These are phyloP conservation scores for Russula brevipes DNA, from an alignment of 768 basidiomycete species.

Conservation along the genomic window DNA sequence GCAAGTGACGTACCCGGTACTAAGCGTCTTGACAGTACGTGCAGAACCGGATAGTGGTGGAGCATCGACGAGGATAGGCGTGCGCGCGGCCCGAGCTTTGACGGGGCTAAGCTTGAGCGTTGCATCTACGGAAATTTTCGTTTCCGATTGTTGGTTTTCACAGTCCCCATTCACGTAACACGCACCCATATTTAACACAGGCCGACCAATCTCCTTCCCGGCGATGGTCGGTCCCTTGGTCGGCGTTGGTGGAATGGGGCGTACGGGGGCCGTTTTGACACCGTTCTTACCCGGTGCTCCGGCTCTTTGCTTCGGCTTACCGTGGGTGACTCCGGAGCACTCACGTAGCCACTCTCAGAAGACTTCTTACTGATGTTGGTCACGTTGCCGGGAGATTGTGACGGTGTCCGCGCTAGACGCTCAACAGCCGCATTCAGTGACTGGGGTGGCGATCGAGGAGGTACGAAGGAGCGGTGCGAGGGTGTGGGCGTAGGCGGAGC, in stretches of 20 bases:
- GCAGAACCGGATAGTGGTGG: slow-evolving; percentile 8
- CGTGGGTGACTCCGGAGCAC: slow-evolving; percentile 11
- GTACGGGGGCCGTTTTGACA: background rate
- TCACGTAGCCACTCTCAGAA: slow-evolving; percentile 25
- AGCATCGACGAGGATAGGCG: slow-evolving; percentile 55
- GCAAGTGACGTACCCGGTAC: slow-evolving; percentile 53
- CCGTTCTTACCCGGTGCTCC: slow-evolving; percentile 2
- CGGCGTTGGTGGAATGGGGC: slow-evolving; percentile 10
- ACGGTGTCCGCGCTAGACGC: slow-evolving; percentile 41
- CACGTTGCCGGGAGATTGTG: slow-evolving; percentile 13
- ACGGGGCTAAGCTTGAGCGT: slow-evolving; percentile 72
- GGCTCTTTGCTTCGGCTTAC: slow-evolving; percentile 1
- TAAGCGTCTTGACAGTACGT: slow-evolving; percentile 41
- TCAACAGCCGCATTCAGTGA: slow-evolving; percentile 70
- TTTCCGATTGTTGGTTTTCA: background rate
- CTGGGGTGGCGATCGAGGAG: slow-evolving; percentile 57
- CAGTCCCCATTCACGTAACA: slow-evolving; percentile 16
- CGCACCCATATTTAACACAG: slow-evolving; percentile 66
- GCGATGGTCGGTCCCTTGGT: slow-evolving; percentile 24
- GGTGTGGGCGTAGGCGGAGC: slow-evolving; percentile 47
- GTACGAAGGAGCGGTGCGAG: slow-evolving; percentile 42
- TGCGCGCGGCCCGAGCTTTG: slow-evolving; percentile 53
- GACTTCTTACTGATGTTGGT: slow-evolving; percentile 15
- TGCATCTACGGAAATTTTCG: slow-evolving; percentile 41
- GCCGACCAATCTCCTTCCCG: slow-evolving; percentile 63